Evolutionary conservation across 129 eudicot species (phyloP), one percentile per base, ranked within the genome.

Genomic region (Helianthus tuberosus): DNA sequence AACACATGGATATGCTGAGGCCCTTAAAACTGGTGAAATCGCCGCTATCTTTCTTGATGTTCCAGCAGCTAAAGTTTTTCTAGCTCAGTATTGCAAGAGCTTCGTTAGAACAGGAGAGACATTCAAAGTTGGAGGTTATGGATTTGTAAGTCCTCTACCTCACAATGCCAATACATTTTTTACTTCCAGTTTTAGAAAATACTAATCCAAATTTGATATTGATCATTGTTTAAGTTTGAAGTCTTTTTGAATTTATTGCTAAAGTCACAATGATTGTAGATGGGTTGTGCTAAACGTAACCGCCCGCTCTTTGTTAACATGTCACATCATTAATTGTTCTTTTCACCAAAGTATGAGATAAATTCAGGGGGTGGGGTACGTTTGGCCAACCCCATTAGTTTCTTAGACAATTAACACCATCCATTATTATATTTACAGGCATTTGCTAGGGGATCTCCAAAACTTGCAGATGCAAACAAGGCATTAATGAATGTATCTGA

Each of bases 81-180:
- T 88, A 17, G 84, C 94, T 62, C 79, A 80, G 15, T 82, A 88
- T 43, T 83, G 86, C 70, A 82, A 8, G 66, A 85, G 84, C 63
- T 82, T 77, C 44, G 72, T 59, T 5, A 80, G 68, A 66, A 79
- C 80, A 0, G 87, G 89, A 64, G 80, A 82, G 55, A 82, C 78
- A 17, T 84, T 72, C 66, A 79, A 82, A 76, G 76, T 81, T 72
- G 92, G 88, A 49, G 92, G 92, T 23, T 87, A 51, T 44, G 92
- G 92, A 79, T 87, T 71, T 41, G 92, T 87, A 75, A 84, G 78
- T 75, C 60, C 36, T 43, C 50, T 46, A 38, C 50, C 12, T 77
- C 23, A 48, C 36, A 39, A n/a, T 54, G 5, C 10, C 2, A 0
- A 5, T 20, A 23, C 9, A 71, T 23, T 55, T 7, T 27, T 43